Conservation (phyloP, 1,284 basidiomycete genomes). For the Boletellus sp. region DNA sequence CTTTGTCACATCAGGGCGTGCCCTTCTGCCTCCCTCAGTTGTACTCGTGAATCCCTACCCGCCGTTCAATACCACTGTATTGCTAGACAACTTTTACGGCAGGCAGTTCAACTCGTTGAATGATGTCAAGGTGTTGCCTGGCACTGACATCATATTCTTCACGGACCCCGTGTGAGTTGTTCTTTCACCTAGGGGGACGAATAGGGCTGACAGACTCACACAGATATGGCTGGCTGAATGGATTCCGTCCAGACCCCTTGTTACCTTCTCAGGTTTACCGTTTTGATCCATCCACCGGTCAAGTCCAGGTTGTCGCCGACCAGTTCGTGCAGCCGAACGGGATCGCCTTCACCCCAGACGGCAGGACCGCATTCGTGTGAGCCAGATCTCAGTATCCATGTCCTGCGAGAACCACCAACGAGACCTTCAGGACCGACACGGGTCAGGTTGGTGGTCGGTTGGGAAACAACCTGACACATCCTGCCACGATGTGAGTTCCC, state of each 20-base stretch:
- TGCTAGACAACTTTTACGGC: constrained; percentile 71
- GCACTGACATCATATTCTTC: constrained; percentile 59
- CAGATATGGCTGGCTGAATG: constrained; percentile 62
- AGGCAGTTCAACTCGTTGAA: constrained; percentile 81
- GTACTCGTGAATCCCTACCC: constrained; percentile 61
- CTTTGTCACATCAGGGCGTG: constrained; percentile 67
- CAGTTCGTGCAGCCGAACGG: constrained; percentile 64
- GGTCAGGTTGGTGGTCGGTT: constrained; percentile 46
- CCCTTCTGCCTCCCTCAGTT: constrained; percentile 57
- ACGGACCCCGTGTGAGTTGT: constrained; percentile 53
- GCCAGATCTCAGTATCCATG: constrained; percentile 25
- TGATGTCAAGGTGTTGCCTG: constrained; percentile 73
- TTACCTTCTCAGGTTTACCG: constrained; percentile 74
- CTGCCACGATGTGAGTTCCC: constrained; percentile 61
- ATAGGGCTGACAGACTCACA: not conserved
- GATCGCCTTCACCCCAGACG: constrained; percentile 66
- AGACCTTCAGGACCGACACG: constrained; percentile 47
- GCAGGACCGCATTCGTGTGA: constrained; percentile 64
- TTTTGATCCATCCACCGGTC: constrained; percentile 60
- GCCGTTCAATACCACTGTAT: constrained; percentile 60
- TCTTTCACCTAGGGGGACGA: too few relatives aligned
- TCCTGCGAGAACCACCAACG: not conserved
- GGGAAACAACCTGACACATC: constrained; percentile 58
- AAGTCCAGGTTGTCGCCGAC: constrained; percentile 68
- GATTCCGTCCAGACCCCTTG: constrained; percentile 62